phyloP scores from a whole-genome alignment of 169 alveolate genomes.

The Plasmodium fragile region DNA sequence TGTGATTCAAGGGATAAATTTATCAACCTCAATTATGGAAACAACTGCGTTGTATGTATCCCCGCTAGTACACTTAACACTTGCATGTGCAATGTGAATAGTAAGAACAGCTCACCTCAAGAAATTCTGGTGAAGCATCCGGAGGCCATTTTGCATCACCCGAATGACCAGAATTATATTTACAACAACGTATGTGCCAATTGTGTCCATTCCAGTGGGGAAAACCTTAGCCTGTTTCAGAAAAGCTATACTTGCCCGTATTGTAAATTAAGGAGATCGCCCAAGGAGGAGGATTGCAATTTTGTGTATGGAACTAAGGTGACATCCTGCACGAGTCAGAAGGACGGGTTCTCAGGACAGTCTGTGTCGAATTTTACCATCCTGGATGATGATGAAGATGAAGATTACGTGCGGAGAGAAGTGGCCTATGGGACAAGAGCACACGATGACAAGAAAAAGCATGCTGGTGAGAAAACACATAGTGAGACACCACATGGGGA shows the following conservation, averaged over 20 bases:
- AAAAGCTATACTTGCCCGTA: constrained; percentile 5
- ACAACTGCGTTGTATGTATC: constrained; percentile 33
- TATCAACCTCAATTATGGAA: constrained; percentile 25
- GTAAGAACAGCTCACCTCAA: neutral
- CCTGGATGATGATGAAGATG: neutral
- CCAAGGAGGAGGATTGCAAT: neutral
- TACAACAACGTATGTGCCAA: neutral
- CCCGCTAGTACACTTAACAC: constrained; percentile 29
- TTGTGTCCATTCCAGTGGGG: neutral
- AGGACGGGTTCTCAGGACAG: constrained; percentile 4
- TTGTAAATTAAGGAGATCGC: constrained; percentile 10
- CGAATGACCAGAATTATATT: neutral
- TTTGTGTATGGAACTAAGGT: neutral
- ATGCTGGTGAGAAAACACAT: neutral
- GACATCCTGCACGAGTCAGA: neutral
- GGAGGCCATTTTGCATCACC: neutral
- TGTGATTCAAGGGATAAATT: constrained; percentile 9
- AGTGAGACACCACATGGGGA: neutral
- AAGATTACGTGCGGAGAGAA: neutral
- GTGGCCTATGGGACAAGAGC: neutral
- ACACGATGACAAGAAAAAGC: neutral
- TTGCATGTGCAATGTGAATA: constrained; percentile 17
- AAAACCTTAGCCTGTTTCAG: neutral
- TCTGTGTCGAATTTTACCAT: constrained; percentile 4
- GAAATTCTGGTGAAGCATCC: neutral